These are phyloP conservation scores for Daucus carota DNA, from an alignment of 129 eudicot species.

Conservation along the genomic window DNA sequence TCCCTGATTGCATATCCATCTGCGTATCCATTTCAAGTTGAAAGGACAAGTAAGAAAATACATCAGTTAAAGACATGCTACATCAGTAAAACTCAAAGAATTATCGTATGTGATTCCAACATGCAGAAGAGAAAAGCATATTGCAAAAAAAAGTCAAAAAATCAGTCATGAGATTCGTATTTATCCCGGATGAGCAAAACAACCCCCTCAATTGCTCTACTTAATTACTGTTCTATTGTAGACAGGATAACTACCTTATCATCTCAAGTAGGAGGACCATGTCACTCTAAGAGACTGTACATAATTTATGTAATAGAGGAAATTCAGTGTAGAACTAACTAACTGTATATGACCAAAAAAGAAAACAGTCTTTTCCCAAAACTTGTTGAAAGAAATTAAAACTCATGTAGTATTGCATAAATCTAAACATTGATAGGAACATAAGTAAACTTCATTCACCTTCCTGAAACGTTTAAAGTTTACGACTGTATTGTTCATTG, in stretches of 20 bases:
- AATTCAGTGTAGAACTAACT: neutral
- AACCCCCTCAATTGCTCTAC: neutral
- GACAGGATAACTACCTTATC: neutral
- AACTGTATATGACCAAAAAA: neutral
- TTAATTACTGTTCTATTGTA: neutral
- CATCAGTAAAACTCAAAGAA: neutral
- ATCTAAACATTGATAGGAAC: neutral
- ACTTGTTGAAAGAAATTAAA: neutral
- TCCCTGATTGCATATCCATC: slow-evolving; percentile 63
- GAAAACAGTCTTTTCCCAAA: neutral
- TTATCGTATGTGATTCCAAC: neutral
- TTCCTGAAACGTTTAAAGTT: slow-evolving; percentile 82
- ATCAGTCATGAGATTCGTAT: neutral
- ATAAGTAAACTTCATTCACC: slow-evolving; percentile 31
- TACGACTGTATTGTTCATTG: slow-evolving; percentile 23
- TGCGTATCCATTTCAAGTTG: slow-evolving; percentile 22
- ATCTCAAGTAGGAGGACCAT: neutral
- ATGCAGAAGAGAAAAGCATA: neutral
- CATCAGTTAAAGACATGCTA: neutral
- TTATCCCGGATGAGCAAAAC: neutral
- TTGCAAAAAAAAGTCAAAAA: neutral
- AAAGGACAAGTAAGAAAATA: neutral
- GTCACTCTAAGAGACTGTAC: neutral
- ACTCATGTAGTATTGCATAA: neutral
- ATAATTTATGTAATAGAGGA: neutral